These are phyloP conservation scores for Hortiboletus flavorubellus DNA, from an alignment of 768 basidiomycete genomes.

Conservation along the genomic window DNA sequence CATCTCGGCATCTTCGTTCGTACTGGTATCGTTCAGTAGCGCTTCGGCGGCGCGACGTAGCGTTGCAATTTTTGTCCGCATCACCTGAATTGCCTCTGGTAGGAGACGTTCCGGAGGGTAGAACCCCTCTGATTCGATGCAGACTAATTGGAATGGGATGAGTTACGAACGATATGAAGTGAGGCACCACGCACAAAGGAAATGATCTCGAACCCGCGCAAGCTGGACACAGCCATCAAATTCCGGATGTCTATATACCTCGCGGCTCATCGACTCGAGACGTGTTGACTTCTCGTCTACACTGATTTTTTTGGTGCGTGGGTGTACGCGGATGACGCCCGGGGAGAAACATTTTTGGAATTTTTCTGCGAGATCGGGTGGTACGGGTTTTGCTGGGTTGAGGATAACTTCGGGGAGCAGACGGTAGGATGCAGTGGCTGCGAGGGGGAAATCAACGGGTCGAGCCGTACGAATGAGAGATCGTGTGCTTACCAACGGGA, in stretches of 20 bases:
- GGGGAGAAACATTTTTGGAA: slow-evolving; percentile 88
- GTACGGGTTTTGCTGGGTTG: slow-evolving; percentile 69
- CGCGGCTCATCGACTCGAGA: slow-evolving; percentile 86
- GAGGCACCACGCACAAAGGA: slow-evolving; percentile 67
- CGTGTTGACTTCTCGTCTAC: slow-evolving; percentile 66
- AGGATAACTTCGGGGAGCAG: slow-evolving; percentile 79
- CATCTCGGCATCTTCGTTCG: slow-evolving; percentile 57
- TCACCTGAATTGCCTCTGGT: slow-evolving; percentile 74
- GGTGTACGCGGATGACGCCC: slow-evolving; percentile 68
- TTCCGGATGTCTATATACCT: slow-evolving; percentile 89
- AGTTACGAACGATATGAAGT: not conserved
- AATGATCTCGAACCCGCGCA: slow-evolving; percentile 84
- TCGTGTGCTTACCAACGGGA: slow-evolving; percentile 70
- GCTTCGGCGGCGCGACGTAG: slow-evolving; percentile 59
- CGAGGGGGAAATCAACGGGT: not conserved
- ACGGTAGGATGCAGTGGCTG: slow-evolving; percentile 95
- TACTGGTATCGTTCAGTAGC: slow-evolving; percentile 42
- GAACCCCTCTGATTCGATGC: slow-evolving; percentile 86
- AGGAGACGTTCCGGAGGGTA: slow-evolving; percentile 83
- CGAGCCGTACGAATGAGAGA: not conserved
- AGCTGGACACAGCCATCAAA: slow-evolving; percentile 82
- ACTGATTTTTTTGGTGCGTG: slow-evolving; percentile 52
- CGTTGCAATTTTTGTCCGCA: slow-evolving; percentile 72
- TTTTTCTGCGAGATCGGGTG: slow-evolving; percentile 70
- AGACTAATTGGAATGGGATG: slow-evolving; percentile 50